phyloP scores from a whole-genome alignment of 2,329 filamentous ascomycete species.

The Aspergillus sp. region DNA sequence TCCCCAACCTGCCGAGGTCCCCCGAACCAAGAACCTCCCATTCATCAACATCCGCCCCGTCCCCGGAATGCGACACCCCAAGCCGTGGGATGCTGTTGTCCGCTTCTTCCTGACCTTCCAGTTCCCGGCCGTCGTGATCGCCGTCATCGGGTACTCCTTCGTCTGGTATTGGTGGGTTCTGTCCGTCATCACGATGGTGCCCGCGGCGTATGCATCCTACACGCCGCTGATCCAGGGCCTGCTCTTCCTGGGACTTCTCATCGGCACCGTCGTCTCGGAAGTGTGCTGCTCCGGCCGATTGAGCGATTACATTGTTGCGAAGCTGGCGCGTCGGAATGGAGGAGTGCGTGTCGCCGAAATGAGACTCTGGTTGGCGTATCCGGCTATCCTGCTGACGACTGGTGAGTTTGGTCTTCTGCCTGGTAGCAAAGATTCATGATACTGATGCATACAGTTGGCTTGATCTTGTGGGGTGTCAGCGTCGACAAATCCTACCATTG shows the following conservation, averaged over 20 bases:
- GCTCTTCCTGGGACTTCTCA: constrained; percentile 53
- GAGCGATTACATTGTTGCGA: constrained; percentile 53
- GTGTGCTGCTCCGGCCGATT: constrained; percentile 53
- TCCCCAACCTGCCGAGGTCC: constrained; percentile 10
- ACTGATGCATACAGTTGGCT: constrained; percentile 35
- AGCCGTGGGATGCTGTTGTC: constrained; percentile 45
- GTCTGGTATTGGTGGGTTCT: constrained; percentile 59
- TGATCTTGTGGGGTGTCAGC: constrained; percentile 57
- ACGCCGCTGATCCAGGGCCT: constrained; percentile 52
- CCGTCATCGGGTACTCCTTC: constrained; percentile 52
- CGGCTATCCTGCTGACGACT: constrained; percentile 49
- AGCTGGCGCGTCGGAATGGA: constrained; percentile 45
- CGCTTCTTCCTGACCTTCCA: constrained; percentile 50
- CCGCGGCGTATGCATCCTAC: constrained; percentile 52
- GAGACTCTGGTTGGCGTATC: constrained; percentile 57
- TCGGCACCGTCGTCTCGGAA: constrained; percentile 55
- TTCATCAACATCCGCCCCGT: constrained; percentile 49
- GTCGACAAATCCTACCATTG: constrained; percentile 55
- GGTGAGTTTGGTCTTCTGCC: constrained; percentile 21
- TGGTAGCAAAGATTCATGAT: neutral
- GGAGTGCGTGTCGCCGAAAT: constrained; percentile 52
- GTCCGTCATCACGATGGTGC: constrained; percentile 53
- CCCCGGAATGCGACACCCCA: constrained; percentile 54
- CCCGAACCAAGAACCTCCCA: constrained; percentile 43
- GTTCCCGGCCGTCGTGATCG: constrained; percentile 46